Evolutionary conservation across 192 early-diverging fungal species (phyloP), one percentile per base, ranked within the genome.

Genomic region (Rhizoclosmatium sp.): DNA sequence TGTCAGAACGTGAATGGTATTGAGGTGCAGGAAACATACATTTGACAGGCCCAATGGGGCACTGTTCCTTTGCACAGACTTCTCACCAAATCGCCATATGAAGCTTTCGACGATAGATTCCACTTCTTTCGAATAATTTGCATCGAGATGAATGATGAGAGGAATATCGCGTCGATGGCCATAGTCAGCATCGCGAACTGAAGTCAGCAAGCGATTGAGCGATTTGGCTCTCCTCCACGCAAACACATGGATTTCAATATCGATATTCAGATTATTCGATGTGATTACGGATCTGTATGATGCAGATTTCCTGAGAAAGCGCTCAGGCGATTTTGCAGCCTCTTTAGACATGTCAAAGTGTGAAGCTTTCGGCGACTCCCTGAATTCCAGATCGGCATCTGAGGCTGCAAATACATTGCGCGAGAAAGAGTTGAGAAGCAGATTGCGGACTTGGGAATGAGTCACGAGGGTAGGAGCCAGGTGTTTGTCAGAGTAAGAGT

Each of bases 131-230:
- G 48, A 62, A 40, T 19, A 73, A 23, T 60, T 73, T 23, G 41
- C 71, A 78, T 83, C 82, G 19, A 83, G 19, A 68, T 83, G 82
- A 59, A 83, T 67, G 14, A 81, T 49, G 7, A 83, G 41, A 3
- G 78, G 69, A 7, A 80, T 65, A 51, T 66, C 40, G 12, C 51
- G 51, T 56, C 48, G 16, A 49, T 48, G 58, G 47, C 58, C 59
- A 66, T 82, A 82, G 45, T 82, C 81, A n/a, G 81, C 81, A 2
- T 66, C 68, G 16, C 2, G 21, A 2, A 82, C 9, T 12, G 81
- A 82, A 44, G 39, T 47, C 2, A 82, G 60, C 69, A 82, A 69
- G 1, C 81, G 81, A 12, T 47, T 42, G 10, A 82, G 46, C 14
- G 81, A 82, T 21, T 65, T 47, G 9, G 62, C 69, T 19, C 81